Evolutionary conservation across 2,329 filamentous ascomycete genomes (phyloP).

Genomic region (Paecilomyces dactylethromorphus): DNA sequence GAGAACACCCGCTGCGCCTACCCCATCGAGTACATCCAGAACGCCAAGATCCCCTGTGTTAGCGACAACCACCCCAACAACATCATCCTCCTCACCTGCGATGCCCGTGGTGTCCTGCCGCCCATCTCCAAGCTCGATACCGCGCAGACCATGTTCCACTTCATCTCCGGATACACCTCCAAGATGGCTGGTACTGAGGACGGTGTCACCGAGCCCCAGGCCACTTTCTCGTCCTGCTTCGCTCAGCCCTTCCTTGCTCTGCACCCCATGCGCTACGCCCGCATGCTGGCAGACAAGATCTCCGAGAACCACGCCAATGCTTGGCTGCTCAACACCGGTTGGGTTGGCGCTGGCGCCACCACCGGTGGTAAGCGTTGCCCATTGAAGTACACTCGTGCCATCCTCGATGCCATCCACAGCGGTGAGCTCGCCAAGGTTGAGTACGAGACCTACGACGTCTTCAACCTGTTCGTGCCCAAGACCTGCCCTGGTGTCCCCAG

Average conservation of each 20-base stretch:
- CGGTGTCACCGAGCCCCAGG: slow-evolving; percentile 92
- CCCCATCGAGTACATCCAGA: slow-evolving; percentile 97
- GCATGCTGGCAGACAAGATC: slow-evolving; percentile 98
- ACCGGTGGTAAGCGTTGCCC: slow-evolving; percentile 96
- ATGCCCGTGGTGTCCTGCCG: slow-evolving; percentile 92
- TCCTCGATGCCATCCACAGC: slow-evolving; percentile 95
- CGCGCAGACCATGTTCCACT: slow-evolving; percentile 99
- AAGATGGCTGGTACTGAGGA: slow-evolving; percentile 99
- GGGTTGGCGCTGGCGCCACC: slow-evolving; percentile 85
- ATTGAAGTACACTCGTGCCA: slow-evolving; percentile 96
- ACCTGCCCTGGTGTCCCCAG: slow-evolving; percentile 79
- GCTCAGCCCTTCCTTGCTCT: slow-evolving; percentile 98
- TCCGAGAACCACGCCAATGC: slow-evolving; percentile 89
- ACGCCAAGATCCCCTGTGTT: slow-evolving; percentile 97
- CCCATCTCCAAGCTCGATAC: slow-evolving; percentile 95
- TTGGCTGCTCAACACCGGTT: slow-evolving; percentile 97
- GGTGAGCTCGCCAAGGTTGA: slow-evolving; percentile 89
- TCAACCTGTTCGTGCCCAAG: slow-evolving; percentile 96
- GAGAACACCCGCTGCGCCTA: slow-evolving; percentile 99
- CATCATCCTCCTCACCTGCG: slow-evolving; percentile 97
- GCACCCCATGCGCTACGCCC: slow-evolving; percentile 98
- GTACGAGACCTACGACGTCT: slow-evolving; percentile 92
- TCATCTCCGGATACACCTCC: slow-evolving; percentile 98
- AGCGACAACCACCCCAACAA: slow-evolving; percentile 84
- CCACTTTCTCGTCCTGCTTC: slow-evolving; percentile 98